A percentile compares a stretch with the other conserved stretches of the same genome.
phyloP scores from a whole-genome alignment of 441 rosid genomes.

The Erysimum cheiri region DNA sequence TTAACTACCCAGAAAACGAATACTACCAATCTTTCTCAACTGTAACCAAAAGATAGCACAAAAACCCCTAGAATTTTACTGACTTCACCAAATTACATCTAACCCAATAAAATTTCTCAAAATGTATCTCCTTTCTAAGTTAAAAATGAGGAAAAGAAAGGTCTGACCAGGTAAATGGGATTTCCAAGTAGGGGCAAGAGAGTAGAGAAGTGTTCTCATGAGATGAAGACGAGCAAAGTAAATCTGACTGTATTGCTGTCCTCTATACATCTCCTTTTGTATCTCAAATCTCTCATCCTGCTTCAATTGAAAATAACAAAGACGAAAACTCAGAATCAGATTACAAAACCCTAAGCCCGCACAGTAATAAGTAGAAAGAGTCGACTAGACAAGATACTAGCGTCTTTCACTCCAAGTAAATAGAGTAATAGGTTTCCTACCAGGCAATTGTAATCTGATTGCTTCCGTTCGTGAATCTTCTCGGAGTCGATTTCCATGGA shows the following conservation, averaged over 20 bases:
- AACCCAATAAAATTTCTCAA: not conserved
- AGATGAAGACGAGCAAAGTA: constrained; percentile 89
- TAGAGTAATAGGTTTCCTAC: constrained; percentile 40
- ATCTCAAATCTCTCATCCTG: constrained; percentile 85
- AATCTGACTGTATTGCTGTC: constrained; percentile 96
- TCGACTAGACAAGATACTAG: not conserved
- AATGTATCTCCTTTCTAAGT: not conserved
- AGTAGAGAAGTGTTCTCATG: constrained; percentile 80
- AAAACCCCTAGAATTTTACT: not conserved
- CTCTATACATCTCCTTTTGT: constrained; percentile 74
- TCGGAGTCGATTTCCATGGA: constrained; percentile 61
- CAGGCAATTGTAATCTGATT: constrained; percentile 52
- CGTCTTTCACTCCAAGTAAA: not conserved
- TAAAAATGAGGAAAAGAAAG: not conserved
- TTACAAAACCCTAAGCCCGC: constrained; percentile 16
- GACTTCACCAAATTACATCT: not conserved
- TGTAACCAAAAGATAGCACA: not conserved
- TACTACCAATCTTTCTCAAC: constrained; percentile 3
- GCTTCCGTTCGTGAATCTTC: constrained; percentile 57
- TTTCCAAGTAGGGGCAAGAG: constrained; percentile 83
- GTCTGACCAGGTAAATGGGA: constrained; percentile 67
- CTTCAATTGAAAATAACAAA: constrained; percentile 2
- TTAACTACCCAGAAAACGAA: constrained; percentile 15
- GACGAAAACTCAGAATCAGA: constrained; percentile 6
- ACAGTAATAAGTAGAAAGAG: constrained; percentile 10